Conservation (phyloP, 208 protist species). For the Jaenimonas drosophilae region DNA sequence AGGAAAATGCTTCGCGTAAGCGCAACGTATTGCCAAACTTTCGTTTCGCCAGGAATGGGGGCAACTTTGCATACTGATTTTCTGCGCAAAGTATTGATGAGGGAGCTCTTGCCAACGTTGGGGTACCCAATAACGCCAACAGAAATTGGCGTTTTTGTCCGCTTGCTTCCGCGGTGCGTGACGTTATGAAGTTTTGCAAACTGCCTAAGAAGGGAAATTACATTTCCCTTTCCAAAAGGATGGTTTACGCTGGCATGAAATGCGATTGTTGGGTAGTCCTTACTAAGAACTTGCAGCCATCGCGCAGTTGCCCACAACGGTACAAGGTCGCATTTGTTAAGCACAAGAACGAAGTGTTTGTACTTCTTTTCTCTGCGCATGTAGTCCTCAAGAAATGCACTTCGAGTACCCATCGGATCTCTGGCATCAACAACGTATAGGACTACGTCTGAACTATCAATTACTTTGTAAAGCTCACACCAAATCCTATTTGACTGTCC, state of each 20-base stretch:
- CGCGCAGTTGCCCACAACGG: constrained; percentile 97
- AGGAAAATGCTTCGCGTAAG: constrained; percentile 98
- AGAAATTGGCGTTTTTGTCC: constrained; percentile 84
- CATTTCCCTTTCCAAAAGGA: constrained; percentile 98
- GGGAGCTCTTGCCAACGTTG: constrained; percentile 99
- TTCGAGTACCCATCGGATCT: constrained; percentile 98
- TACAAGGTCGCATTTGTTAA: constrained; percentile 99
- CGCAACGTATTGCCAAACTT: constrained; percentile 99
- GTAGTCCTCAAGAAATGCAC: constrained; percentile 88
- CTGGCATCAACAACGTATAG: constrained; percentile 97
- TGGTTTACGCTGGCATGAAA: constrained; percentile 99
- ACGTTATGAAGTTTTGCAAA: constrained; percentile 90
- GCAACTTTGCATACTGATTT: constrained; percentile 98
- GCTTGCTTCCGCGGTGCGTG: constrained; percentile 75
- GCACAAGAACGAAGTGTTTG: constrained; percentile 99
- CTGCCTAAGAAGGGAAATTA: constrained; percentile 98
- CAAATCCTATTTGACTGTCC: constrained; percentile 99
- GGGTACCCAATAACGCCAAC: constrained; percentile 97
- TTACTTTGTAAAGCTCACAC: constrained; percentile 99
- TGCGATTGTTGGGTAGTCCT: constrained; percentile 99
- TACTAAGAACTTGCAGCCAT: constrained; percentile 96
- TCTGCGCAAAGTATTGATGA: constrained; percentile 99
- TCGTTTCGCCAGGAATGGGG: constrained; percentile 99
- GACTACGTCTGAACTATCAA: constrained; percentile 99
- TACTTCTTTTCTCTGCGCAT: constrained; percentile 94